Percentiles rank a stretch among this genome's conserved stretches.
Conservation (phyloP, 1,284 basidiomycete genomes). For the Pseudozyma sp. region DNA sequence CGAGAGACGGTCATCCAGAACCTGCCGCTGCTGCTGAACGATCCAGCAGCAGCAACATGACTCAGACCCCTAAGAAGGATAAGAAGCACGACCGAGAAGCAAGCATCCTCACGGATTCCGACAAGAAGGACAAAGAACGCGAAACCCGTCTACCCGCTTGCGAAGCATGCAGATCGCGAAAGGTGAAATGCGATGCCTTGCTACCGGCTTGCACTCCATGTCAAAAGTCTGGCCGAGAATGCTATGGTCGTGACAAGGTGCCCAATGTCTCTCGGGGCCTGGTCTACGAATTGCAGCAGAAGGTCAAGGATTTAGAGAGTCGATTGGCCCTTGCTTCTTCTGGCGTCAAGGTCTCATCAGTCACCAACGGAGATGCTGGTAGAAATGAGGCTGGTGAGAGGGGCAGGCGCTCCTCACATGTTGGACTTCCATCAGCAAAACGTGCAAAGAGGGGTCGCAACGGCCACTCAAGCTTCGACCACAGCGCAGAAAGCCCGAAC, state of each 20-base stretch:
- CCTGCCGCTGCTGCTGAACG: conserved; percentile 15
- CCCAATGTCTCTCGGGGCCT: conserved; percentile 44
- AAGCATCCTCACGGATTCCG: conserved; percentile 18
- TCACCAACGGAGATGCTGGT: background rate
- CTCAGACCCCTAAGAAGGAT: conserved; percentile 4
- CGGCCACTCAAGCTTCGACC: conserved; percentile 9
- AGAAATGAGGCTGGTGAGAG: conserved; percentile 13
- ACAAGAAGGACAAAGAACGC: conserved; percentile 29
- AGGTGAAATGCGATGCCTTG: conserved; percentile 50
- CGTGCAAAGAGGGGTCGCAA: conserved; percentile 16
- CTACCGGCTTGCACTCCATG: conserved; percentile 49
- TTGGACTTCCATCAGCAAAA: conserved; percentile 5
- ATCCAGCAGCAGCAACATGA: background rate
- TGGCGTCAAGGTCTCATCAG: background rate
- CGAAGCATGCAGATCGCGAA: conserved; percentile 40
- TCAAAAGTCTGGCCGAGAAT: conserved; percentile 39
- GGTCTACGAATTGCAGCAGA: conserved; percentile 45
- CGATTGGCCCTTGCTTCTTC: conserved; percentile 32
- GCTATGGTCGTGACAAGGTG: conserved; percentile 42
- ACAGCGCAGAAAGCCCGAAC: conserved; percentile 7
- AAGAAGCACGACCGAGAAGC: conserved; percentile 18
- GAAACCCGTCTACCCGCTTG: conserved; percentile 42
- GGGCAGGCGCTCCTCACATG: conserved; percentile 2
- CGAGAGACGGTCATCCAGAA: background rate
- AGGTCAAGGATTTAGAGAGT: conserved; percentile 45